phyloP scores from a whole-genome alignment of 2,329 filamentous ascomycete genomes.

The Emergomyces africanus region DNA sequence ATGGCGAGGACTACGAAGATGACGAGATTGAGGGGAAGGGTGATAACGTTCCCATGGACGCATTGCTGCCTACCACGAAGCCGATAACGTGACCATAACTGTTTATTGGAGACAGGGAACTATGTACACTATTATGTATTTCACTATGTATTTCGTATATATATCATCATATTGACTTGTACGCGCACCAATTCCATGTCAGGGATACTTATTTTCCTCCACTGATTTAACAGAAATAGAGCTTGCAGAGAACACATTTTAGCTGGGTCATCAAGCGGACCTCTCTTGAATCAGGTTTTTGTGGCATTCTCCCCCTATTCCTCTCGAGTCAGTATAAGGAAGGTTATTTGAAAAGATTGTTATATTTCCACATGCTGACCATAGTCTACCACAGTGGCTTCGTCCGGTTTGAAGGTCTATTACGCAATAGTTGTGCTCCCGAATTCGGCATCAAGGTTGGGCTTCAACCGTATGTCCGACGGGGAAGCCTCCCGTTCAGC shows the following conservation, averaged over 20 bases:
- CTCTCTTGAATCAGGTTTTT: too few relatives aligned
- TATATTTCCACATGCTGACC: too few relatives aligned
- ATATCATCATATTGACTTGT: not conserved
- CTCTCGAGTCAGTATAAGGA: too few relatives aligned
- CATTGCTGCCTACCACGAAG: not conserved
- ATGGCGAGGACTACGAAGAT: constrained; percentile 19
- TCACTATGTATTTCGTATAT: not conserved
- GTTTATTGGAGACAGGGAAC: not conserved
- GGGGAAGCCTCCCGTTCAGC: not conserved
- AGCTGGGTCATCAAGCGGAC: not conserved
- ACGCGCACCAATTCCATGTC: not conserved
- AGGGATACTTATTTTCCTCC: not conserved
- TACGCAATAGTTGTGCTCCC: too few relatives aligned
- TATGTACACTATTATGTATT: not conserved
- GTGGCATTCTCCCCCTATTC: too few relatives aligned
- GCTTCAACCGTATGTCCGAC: too few relatives aligned
- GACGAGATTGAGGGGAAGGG: constrained; percentile 1
- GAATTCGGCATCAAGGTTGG: not conserved
- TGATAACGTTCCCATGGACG: not conserved
- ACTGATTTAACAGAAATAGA: not conserved
- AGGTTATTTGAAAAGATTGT: too few relatives aligned
- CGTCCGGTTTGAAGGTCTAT: too few relatives aligned
- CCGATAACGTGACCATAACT: not conserved
- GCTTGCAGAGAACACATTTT: not conserved
- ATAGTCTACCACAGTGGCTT: too few relatives aligned